Evolutionary conservation across 805 yeast species (phyloP).

Genomic region (Diddensiella santjacobensis): DNA sequence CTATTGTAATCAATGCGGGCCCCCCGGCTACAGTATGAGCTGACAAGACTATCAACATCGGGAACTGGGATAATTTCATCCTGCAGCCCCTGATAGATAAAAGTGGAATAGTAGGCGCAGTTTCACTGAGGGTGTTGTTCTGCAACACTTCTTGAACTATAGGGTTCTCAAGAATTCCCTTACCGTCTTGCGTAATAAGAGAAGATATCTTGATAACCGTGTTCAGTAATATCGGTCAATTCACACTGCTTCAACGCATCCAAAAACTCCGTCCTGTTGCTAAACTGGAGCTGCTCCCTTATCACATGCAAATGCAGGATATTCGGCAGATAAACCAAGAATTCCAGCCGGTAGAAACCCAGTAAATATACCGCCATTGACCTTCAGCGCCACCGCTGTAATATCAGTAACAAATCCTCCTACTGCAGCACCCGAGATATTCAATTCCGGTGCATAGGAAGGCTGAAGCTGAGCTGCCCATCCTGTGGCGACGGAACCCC

Average conservation of each 20-base stretch:
- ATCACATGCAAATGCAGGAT: slow-evolving; percentile 17
- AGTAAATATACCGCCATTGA: slow-evolving; percentile 20
- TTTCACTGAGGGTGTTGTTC: slow-evolving; percentile 20
- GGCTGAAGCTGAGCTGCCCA: slow-evolving; percentile 30
- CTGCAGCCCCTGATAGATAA: slow-evolving; percentile 24
- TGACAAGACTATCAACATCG: slow-evolving; percentile 19
- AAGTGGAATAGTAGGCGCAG: slow-evolving; percentile 23
- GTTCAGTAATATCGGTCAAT: slow-evolving; percentile 15
- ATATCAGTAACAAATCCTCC: slow-evolving; percentile 27
- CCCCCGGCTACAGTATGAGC: slow-evolving; percentile 19
- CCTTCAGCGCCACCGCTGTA: slow-evolving; percentile 18
- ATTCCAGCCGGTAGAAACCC: slow-evolving; percentile 27
- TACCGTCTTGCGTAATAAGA: slow-evolving; percentile 20
- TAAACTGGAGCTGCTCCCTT: slow-evolving; percentile 8
- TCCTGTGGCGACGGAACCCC: slow-evolving; percentile 72
- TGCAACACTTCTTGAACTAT: slow-evolving; percentile 13
- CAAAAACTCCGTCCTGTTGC: slow-evolving; percentile 1
- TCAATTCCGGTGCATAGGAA: slow-evolving; percentile 26
- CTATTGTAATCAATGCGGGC: slow-evolving; percentile 17
- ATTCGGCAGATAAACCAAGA: slow-evolving; percentile 24
- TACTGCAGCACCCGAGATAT: slow-evolving; percentile 28
- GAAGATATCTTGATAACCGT: slow-evolving; percentile 19
- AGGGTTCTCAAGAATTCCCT: slow-evolving; percentile 16
- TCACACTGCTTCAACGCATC: slow-evolving; percentile 19
- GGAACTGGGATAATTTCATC: slow-evolving; percentile 23